Evolutionary conservation across 176 grass and related monocot species (phyloP).

Genomic region (Hsuehochloa calcarea): DNA sequence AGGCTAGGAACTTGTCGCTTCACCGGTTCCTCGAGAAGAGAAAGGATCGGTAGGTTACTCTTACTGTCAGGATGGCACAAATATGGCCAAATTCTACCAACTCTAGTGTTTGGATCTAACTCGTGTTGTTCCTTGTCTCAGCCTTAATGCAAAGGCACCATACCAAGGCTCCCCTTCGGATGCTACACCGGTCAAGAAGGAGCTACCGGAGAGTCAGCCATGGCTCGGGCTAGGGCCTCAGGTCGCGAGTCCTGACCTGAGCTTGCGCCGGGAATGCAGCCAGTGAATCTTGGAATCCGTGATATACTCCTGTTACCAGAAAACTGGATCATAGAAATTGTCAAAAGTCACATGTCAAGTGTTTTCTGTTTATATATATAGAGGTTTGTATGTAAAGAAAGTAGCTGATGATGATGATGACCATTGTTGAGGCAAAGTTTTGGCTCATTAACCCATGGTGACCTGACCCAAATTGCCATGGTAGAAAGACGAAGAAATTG

Average conservation of each 20-base stretch:
- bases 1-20: conserved; percentile 65
- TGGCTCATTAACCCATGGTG: not conserved
- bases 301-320: not conserved
- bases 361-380: not conserved
- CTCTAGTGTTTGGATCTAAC: not conserved
- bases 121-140: conserved; percentile 26
- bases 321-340: not conserved
- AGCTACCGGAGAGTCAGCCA: conserved; percentile 44
- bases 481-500: not conserved
- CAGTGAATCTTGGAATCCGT: not conserved
- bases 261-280: not conserved
- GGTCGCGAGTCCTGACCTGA: not conserved
- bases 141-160: conserved; percentile 54
- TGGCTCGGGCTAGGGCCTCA: conserved; percentile 66
- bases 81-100: not conserved
- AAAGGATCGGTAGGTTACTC: conserved; percentile 69
- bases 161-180: conserved; percentile 45
- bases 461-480: not conserved
- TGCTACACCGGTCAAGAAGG: conserved; percentile 34
- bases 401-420: conserved; percentile 11
- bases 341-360: not conserved
- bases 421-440: not conserved
- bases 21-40: conserved; percentile 82
- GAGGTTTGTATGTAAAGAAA: conserved; percentile 36
- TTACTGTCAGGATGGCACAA: not conserved